phyloP scores from a whole-genome alignment of 1,284 basidiomycete genomes.

The Irpex sp. region DNA sequence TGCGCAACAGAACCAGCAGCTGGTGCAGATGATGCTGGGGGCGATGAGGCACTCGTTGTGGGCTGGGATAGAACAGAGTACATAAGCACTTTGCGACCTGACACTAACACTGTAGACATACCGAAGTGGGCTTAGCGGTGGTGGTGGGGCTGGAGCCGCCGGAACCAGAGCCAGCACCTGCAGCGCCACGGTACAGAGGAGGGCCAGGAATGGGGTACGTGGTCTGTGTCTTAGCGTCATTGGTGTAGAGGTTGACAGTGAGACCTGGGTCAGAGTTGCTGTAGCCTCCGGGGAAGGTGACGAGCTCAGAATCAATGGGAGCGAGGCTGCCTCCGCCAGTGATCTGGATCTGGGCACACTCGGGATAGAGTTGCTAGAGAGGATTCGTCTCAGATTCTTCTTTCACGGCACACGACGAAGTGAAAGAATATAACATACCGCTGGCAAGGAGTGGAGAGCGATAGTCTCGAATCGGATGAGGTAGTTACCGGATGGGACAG shows the following conservation, averaged over 20 bases:
- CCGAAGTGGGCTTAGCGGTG: neutral
- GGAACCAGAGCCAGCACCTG: constrained; percentile 17
- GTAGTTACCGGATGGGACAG: constrained; percentile 46
- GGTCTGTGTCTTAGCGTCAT: constrained; percentile 35
- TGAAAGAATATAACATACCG: constrained; percentile 28
- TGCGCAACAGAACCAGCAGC: constrained; percentile 16
- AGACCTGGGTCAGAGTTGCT: constrained; percentile 38
- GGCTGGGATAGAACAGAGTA: too few species aligned
- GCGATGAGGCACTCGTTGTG: neutral
- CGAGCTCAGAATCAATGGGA: constrained; percentile 39
- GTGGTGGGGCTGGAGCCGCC: neutral
- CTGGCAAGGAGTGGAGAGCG: constrained; percentile 49
- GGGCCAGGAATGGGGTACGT: constrained; percentile 38
- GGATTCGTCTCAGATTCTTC: neutral
- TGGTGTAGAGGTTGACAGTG: constrained; percentile 39
- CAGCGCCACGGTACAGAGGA: constrained; percentile 28
- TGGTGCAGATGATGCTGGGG: constrained; percentile 1
- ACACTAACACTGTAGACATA: neutral
- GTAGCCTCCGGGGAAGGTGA: constrained; percentile 47
- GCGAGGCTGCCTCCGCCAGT: constrained; percentile 40
- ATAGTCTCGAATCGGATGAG: constrained; percentile 53
- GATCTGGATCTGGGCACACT: constrained; percentile 49
- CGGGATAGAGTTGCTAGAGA: constrained; percentile 48
- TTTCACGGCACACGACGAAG: neutral
- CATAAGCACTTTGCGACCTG: neutral